These are phyloP conservation scores for Lachancea dasiensis DNA, from an alignment of 805 yeast genomes.

Conservation along the genomic window DNA sequence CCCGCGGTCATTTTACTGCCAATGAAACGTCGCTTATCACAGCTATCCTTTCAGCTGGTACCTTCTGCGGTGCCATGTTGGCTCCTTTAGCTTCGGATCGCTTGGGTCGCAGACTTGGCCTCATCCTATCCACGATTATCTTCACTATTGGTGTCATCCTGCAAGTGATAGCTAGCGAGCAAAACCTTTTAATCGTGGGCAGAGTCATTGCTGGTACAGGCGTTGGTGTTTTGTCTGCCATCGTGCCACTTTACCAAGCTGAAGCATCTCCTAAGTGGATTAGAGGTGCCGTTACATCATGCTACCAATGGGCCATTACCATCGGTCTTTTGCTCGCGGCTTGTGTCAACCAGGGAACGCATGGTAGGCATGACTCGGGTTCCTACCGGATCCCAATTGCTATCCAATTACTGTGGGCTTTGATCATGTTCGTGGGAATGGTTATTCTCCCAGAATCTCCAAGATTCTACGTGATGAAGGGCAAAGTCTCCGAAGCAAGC, in stretches of 20 bases:
- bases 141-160: slow-evolving; percentile 50
- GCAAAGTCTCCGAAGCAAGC: slow-evolving; percentile 56
- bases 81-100: slow-evolving; percentile 54
- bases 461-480: slow-evolving; percentile 54
- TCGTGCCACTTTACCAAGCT: slow-evolving; percentile 71
- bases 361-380: slow-evolving; percentile 36
- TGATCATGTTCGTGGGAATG: slow-evolving; percentile 36
- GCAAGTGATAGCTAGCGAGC: slow-evolving; percentile 41
- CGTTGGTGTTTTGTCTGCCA: slow-evolving; percentile 67
- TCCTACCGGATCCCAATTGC: slow-evolving; percentile 57
- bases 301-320: slow-evolving; percentile 68
- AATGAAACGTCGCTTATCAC: slow-evolving; percentile 55
- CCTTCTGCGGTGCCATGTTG: slow-evolving; percentile 58
- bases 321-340: slow-evolving; percentile 65
- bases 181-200: slow-evolving; percentile 53
- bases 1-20: slow-evolving; percentile 34
- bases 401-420: slow-evolving; percentile 46
- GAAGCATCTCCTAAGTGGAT: slow-evolving; percentile 78
- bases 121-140: slow-evolving; percentile 38
- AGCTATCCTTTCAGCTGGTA: slow-evolving; percentile 70
- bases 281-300: slow-evolving; percentile 70
- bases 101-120: slow-evolving; percentile 49
- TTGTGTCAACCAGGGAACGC: slow-evolving; percentile 61
- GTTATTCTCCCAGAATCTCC: slow-evolving; percentile 70
- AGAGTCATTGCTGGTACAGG: slow-evolving; percentile 66